Conservation (phyloP, 768 basidiomycete species). For the Agrocybe chaxingu region DNA sequence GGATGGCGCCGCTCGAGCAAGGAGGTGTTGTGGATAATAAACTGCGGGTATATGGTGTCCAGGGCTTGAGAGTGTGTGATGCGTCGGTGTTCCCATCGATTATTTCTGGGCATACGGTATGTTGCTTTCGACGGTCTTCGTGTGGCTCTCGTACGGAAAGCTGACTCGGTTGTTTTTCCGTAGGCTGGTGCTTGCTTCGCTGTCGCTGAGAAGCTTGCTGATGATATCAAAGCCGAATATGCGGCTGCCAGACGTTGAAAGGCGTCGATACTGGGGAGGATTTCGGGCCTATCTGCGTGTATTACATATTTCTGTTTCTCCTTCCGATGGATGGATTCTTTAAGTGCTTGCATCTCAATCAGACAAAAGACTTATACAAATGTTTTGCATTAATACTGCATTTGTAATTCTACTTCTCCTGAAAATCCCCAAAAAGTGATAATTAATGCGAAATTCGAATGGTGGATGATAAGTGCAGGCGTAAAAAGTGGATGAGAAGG, state of each 20-base stretch:
- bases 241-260: not conserved
- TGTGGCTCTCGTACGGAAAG: too few relatives aligned
- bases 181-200: slow-evolving; percentile 32
- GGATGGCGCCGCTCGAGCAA: slow-evolving; percentile 38
- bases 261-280: not conserved
- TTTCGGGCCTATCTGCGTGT: not conserved
- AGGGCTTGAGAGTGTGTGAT: slow-evolving; percentile 40
- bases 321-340: not conserved
- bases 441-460: slow-evolving; percentile 14
- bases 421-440: slow-evolving; percentile 8
- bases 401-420: slow-evolving; percentile 7
- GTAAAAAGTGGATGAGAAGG: slow-evolving; percentile 7
- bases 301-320: not conserved
- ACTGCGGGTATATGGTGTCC: slow-evolving; percentile 41
- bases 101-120: slow-evolving; percentile 39
- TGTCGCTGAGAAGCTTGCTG: slow-evolving; percentile 31
- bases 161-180: not conserved
- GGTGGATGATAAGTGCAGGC: slow-evolving; percentile 12
- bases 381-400: slow-evolving; percentile 13
- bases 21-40: slow-evolving; percentile 43
- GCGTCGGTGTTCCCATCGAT: slow-evolving; percentile 38
- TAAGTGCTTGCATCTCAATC: not conserved
- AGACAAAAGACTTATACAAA: not conserved
- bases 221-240: slow-evolving; percentile 26
- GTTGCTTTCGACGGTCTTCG: not conserved